A percentile compares a stretch with the other conserved stretches of the same genome.
Conservation (phyloP, 768 basidiomycete genomes). For the Roridomyces roridus region DNA sequence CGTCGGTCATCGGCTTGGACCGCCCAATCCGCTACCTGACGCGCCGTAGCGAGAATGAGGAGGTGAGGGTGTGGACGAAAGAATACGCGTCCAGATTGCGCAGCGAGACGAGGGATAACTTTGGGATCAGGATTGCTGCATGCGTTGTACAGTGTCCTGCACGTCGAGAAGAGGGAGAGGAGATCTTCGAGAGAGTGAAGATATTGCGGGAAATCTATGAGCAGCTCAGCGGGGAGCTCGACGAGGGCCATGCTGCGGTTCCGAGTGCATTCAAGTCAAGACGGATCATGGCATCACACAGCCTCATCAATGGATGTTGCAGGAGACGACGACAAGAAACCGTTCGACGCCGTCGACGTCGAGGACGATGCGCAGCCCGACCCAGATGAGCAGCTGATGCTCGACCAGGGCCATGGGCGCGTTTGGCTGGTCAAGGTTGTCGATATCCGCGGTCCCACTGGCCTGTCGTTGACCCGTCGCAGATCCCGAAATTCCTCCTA, state of each 20-base stretch:
- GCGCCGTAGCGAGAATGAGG: constrained; percentile 20
- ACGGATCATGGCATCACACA: not conserved
- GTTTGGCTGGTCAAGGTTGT: constrained; percentile 90
- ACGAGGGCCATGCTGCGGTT: constrained; percentile 7
- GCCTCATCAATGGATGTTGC: constrained; percentile 46
- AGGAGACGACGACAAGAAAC: constrained; percentile 73
- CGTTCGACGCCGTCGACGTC: constrained; percentile 57
- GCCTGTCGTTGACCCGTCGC: constrained; percentile 13
- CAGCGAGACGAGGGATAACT: constrained; percentile 16
- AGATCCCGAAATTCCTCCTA: constrained; percentile 89
- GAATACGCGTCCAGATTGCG: constrained; percentile 21
- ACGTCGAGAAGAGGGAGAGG: constrained; percentile 15
- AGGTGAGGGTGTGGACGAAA: constrained; percentile 26
- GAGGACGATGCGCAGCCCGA: constrained; percentile 77
- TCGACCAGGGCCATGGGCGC: constrained; percentile 73
- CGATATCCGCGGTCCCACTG: not conserved
- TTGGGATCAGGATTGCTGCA: constrained; percentile 18
- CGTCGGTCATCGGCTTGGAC: constrained; percentile 13
- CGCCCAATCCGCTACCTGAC: constrained; percentile 25
- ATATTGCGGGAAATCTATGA: constrained; percentile 9
- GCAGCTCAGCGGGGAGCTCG: constrained; percentile 16
- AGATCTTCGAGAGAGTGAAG: constrained; percentile 22
- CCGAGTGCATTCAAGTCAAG: not conserved
- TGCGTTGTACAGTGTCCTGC: constrained; percentile 10
- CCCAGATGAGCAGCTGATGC: constrained; percentile 83